A percentile compares a stretch with the other conserved stretches of the same genome.
These are phyloP conservation scores for Coleophoma cylindrospora DNA, from an alignment of 2,329 filamentous ascomycete species.

Conservation along the genomic window DNA sequence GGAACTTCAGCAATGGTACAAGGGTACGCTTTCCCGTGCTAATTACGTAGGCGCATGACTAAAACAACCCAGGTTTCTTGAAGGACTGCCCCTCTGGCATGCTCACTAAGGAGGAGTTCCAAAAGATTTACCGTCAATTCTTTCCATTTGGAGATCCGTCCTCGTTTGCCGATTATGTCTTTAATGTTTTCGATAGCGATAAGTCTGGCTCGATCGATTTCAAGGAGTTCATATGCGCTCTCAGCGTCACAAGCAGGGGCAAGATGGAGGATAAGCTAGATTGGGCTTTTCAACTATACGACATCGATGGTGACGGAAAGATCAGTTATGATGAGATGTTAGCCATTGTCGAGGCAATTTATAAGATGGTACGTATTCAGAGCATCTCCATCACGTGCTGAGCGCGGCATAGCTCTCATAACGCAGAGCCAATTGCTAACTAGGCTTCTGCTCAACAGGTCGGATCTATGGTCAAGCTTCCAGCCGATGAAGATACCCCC, in stretches of 20 bases:
- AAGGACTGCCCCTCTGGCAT: constrained; percentile 97
- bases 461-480: constrained; percentile 97
- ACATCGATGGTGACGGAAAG: constrained; percentile 98
- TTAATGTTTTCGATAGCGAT: constrained; percentile 98
- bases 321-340: constrained; percentile 99
- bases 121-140: constrained; percentile 99
- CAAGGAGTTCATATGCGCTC: constrained; percentile 98
- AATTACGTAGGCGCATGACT: constrained; percentile 7
- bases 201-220: constrained; percentile 98
- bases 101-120: constrained; percentile 97
- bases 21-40: constrained; percentile 57
- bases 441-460: constrained; percentile 50
- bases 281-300: constrained; percentile 99
- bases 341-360: constrained; percentile 97
- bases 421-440: constrained; percentile 4
- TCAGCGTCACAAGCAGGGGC: constrained; percentile 93
- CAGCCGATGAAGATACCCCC: constrained; percentile 96
- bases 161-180: constrained; percentile 97
- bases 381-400: not conserved
- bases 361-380: constrained; percentile 79
- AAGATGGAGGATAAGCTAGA: constrained; percentile 99
- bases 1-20: constrained; percentile 99
- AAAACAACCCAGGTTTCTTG: constrained; percentile 66
- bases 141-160: constrained; percentile 98
- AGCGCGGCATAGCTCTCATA: not conserved